Conservation (phyloP, 257 asterid species). For the Plantago major region DNA sequence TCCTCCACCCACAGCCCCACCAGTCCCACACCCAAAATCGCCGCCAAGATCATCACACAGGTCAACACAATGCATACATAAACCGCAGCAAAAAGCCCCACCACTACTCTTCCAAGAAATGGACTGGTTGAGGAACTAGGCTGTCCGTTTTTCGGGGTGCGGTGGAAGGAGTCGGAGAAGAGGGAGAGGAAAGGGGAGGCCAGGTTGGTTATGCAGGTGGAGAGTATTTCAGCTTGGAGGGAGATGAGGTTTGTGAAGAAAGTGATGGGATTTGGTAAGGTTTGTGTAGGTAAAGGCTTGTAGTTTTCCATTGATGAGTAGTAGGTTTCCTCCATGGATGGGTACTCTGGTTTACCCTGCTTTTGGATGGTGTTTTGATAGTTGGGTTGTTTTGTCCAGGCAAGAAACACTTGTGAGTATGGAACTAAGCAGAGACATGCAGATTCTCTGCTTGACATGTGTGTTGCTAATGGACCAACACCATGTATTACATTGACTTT, state of each 20-base stretch:
- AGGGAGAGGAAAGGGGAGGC: constrained; percentile 29
- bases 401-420: constrained; percentile 16
- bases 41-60: constrained; percentile 35
- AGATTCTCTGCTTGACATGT: constrained; percentile 24
- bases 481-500: neutral
- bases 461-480: neutral
- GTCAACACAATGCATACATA: constrained; percentile 45
- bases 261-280: constrained; percentile 25
- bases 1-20: constrained; percentile 65
- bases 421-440: constrained; percentile 15
- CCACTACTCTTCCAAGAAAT: constrained; percentile 40
- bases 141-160: constrained; percentile 1
- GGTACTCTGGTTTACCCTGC: neutral
- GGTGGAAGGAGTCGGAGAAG: constrained; percentile 15
- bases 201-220: constrained; percentile 22
- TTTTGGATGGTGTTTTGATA: neutral
- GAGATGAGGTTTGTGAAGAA: constrained; percentile 36
- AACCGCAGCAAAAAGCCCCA: constrained; percentile 65
- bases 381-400: neutral
- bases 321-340: constrained; percentile 23
- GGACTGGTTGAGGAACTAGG: neutral
- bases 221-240: constrained; percentile 30
- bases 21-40: constrained; percentile 49
- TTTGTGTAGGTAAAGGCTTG: neutral
- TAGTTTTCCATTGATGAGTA: neutral